These are phyloP conservation scores for Conoideocrella luteorostrata DNA, from an alignment of 2,329 filamentous ascomycete species.

Conservation along the genomic window DNA sequence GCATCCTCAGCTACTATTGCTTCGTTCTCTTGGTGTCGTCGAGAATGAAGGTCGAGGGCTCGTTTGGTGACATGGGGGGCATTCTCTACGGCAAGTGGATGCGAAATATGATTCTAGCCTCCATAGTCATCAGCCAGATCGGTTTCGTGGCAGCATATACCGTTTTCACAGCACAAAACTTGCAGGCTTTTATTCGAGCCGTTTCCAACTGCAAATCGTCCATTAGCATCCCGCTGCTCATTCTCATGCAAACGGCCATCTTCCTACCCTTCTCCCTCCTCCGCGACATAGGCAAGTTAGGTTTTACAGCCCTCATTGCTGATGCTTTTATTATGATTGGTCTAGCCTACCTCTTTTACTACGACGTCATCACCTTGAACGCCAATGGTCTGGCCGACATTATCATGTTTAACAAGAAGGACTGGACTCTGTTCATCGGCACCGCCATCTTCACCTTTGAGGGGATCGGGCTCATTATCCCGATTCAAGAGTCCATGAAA, in stretches of 20 bases:
- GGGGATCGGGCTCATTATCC: conserved; percentile 94
- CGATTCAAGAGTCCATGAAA: conserved; percentile 96
- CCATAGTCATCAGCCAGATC: conserved; percentile 91
- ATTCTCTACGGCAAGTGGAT: conserved; percentile 87
- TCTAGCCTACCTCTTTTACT: conserved; percentile 91
- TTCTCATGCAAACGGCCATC: conserved; percentile 89
- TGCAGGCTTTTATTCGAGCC: conserved; percentile 90
- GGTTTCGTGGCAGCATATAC: conserved; percentile 94
- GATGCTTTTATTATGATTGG: conserved; percentile 93
- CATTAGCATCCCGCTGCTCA: conserved; percentile 83
- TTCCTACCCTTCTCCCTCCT: conserved; percentile 92
- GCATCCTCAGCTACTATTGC: conserved; percentile 88
- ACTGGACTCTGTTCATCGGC: conserved; percentile 97
- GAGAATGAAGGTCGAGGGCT: conserved; percentile 79
- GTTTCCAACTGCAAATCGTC: conserved; percentile 81
- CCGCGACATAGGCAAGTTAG: conserved; percentile 94
- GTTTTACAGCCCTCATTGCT: conserved; percentile 87
- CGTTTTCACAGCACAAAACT: conserved; percentile 91
- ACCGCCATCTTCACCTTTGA: conserved; percentile 99
- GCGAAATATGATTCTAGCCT: conserved; percentile 78
- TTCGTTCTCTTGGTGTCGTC: conserved; percentile 90
- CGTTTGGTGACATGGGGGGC: conserved; percentile 94
- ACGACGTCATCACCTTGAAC: conserved; percentile 79
- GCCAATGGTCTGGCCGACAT: conserved; percentile 76
- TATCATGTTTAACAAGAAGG: conserved; percentile 77